phyloP scores from a whole-genome alignment of 164 flowering plant genomes.

The Warburgia ugandensis region DNA sequence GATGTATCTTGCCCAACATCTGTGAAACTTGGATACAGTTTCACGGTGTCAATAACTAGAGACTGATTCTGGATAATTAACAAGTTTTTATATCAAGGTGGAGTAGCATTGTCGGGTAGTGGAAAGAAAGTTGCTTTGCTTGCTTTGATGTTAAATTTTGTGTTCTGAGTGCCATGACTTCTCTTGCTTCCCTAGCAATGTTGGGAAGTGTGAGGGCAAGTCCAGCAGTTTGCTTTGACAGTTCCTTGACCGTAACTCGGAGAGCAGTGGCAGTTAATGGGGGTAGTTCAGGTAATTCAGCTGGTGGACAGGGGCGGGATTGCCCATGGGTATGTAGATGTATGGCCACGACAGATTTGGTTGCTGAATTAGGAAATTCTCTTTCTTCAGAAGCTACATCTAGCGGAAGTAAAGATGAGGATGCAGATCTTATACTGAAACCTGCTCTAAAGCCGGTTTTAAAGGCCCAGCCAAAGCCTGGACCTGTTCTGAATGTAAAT shows the following conservation, averaged over 20 bases:
- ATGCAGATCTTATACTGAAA: conserved; percentile 46
- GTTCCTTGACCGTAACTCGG: conserved; percentile 19
- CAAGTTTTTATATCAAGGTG: no score
- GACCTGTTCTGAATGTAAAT: conserved; percentile 14
- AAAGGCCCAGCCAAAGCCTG: conserved; percentile 28
- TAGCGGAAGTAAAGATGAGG: conserved; percentile 37
- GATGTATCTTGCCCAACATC: no score
- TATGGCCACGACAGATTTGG: conserved; percentile 47
- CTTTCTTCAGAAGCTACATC: conserved; percentile 40
- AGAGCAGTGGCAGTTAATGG: conserved; percentile 24
- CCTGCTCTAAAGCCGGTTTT: conserved; percentile 71
- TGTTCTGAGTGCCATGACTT: conserved; percentile 28
- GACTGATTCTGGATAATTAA: no score
- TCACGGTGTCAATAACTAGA: no score
- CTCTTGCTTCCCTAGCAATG: conserved; percentile 66
- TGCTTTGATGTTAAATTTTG: conserved; percentile 2
- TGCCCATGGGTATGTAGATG: conserved; percentile 49
- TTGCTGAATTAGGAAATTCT: conserved; percentile 52
- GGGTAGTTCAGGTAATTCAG: conserved; percentile 16
- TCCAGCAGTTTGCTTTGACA: conserved; percentile 36
- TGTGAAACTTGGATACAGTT: no score
- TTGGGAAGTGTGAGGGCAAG: conserved; percentile 50
- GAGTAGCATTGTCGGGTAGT: not conserved
- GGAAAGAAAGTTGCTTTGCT: not conserved
- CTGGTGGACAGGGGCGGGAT: conserved; percentile 39